phyloP scores from a whole-genome alignment of 495 filamentous ascomycete species.

The Penicillium canescens region DNA sequence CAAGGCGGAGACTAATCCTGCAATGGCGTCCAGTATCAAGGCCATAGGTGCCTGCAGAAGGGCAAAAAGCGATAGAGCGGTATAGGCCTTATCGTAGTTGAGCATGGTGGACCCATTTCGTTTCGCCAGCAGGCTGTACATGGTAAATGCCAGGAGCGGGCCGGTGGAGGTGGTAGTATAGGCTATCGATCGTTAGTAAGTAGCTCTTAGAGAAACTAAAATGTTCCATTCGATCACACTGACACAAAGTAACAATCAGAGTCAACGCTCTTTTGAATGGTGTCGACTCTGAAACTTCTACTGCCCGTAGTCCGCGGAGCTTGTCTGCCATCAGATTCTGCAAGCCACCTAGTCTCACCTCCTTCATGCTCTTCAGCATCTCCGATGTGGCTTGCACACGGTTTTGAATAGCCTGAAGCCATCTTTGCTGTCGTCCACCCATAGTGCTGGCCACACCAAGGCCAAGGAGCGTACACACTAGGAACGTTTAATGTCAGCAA shows the following conservation, averaged over 20 bases:
- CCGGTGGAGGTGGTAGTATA: not conserved
- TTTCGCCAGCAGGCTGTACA: not conserved
- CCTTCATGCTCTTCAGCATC: not conserved
- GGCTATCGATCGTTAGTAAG: not conserved
- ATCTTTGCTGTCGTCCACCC: not conserved
- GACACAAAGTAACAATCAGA: not conserved
- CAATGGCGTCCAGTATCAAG: not conserved
- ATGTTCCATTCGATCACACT: not conserved
- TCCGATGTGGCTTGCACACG: not conserved
- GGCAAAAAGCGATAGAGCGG: not conserved
- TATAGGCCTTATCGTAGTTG: not conserved
- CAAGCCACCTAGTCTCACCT: conserved; percentile 14
- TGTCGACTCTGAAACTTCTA: not conserved
- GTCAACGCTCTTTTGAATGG: not conserved
- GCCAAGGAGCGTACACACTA: not conserved
- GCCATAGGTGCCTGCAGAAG: not conserved
- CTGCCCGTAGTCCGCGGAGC: not conserved
- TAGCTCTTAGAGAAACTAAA: not conserved
- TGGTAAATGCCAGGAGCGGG: not conserved
- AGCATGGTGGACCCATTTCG: not conserved
- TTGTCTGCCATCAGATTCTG: conserved; percentile 10
- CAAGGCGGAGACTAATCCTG: not conserved
- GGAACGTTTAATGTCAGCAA: not conserved
- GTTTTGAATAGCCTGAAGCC: not conserved
- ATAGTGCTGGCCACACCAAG: not conserved